Evolutionary conservation across 176 grass and related monocot genomes (phyloP).

Genomic region (Elymus sibiricus): DNA sequence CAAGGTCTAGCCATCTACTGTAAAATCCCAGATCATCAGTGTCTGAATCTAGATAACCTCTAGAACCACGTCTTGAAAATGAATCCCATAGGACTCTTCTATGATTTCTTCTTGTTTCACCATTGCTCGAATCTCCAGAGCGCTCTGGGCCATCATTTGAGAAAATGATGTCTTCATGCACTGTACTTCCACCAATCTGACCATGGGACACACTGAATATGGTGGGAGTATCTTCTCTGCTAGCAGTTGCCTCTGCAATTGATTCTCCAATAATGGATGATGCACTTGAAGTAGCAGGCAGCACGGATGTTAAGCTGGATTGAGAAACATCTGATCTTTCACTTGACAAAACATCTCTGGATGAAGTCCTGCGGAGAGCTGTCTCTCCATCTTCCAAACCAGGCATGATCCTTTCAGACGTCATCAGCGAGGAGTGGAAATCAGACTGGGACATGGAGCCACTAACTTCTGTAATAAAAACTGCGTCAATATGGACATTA

Average conservation of each 20-base stretch:
- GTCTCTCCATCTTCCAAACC: slow-evolving; percentile 34
- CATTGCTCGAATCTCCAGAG: slow-evolving; percentile 35
- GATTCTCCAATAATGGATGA: slow-evolving; percentile 39
- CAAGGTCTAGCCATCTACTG: slow-evolving; percentile 82
- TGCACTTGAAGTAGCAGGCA: slow-evolving; percentile 39
- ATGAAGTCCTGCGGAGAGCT: slow-evolving; percentile 28
- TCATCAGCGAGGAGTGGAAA: slow-evolving; percentile 17
- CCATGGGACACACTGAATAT: slow-evolving; percentile 33
- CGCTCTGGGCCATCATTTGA: slow-evolving; percentile 39
- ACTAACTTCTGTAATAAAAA: slow-evolving; percentile 32
- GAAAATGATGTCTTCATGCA: slow-evolving; percentile 74
- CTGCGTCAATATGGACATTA: slow-evolving; percentile 12
- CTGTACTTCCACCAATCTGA: slow-evolving; percentile 49
- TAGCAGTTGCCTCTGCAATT: slow-evolving; percentile 26
- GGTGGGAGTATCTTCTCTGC: slow-evolving; percentile 33
- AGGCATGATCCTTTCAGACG: slow-evolving; percentile 40
- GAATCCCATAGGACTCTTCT: slow-evolving; percentile 88
- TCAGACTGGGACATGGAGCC: slow-evolving; percentile 23
- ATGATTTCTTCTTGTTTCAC: slow-evolving; percentile 51
- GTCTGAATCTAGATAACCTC: slow-evolving; percentile 68
- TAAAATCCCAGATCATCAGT: slow-evolving; percentile 55
- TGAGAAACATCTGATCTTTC: slow-evolving; percentile 55
- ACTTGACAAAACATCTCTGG: slow-evolving; percentile 31
- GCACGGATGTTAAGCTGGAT: slow-evolving; percentile 32
- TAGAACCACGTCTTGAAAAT: slow-evolving; percentile 66